Base-by-base conservation (phyloP, 148 eudicot species). In the Cornus kousa region DNA sequence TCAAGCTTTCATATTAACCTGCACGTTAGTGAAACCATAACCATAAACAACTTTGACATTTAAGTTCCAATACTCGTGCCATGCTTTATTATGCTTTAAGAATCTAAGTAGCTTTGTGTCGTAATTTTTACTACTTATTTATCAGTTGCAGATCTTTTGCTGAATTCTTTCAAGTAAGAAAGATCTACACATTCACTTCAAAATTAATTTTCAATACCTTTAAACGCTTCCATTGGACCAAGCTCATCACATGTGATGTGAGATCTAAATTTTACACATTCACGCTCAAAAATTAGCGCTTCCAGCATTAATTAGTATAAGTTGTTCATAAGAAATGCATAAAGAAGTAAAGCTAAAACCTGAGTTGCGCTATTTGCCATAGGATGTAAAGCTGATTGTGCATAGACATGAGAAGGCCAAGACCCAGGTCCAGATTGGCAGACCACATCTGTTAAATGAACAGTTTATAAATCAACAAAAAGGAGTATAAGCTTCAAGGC, bases 371-470 rank as follows among this genome's bases (percentile, higher is more conserved):
- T 96, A 82, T 87, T 90, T 76, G 95, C 98, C 99, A 96, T 96
- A 77, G 99, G 99, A 90, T 92, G 87, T 80, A 90, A 9, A 80
- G 99, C 98, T 73, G 99, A 89, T 80, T 94, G 87, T 55, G 98
- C 90, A 83, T 96, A 96, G 70, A 96, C 86, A 71, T 39, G 86
- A 65, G 95, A 92, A 83, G 99, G 95, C 99, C 98, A 96, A 77
- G 94, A 86, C 77, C 99, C 99, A 55, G 99, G 99, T 80, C 99
- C 99, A 81, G 99, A 96, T 88, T 96, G 99, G 86, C 97, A 92
- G 67, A 96, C 94, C 79, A 94, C 62, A 92, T 95, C 98, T 95
- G 93, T 72, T 68, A 64, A 83, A 64, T 83, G 72, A 77, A 75
- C 40, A 83, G 19, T 65, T 46, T 40, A 57, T 40, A 32, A 33